Evolutionary conservation across 306 rosid species (phyloP).

Genomic region (Alnus rubra): DNA sequence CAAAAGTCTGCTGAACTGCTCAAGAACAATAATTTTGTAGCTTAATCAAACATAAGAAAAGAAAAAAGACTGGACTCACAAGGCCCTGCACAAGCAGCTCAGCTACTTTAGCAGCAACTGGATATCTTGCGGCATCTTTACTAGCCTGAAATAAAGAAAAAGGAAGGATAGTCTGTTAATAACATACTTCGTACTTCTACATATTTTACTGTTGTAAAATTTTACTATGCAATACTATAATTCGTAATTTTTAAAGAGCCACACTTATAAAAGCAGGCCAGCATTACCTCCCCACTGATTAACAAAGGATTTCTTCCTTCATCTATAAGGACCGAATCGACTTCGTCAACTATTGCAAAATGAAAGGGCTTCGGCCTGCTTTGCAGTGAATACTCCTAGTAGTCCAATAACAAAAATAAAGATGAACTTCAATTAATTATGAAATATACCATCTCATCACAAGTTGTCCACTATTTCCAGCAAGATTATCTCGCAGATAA

Average conservation of each 20-base stretch:
- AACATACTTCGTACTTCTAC: constrained; percentile 17
- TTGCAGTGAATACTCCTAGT: constrained; percentile 27
- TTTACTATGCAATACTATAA: constrained; percentile 23
- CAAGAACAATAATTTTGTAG: constrained; percentile 22
- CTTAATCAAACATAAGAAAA: constrained; percentile 10
- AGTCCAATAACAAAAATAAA: constrained; percentile 13
- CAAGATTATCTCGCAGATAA: constrained; percentile 95
- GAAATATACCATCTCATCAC: constrained; percentile 91
- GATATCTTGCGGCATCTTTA: constrained; percentile 92
- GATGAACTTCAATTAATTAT: constrained; percentile 21
- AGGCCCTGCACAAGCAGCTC: constrained; percentile 71
- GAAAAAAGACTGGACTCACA: constrained; percentile 57
- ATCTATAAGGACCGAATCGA: constrained; percentile 91
- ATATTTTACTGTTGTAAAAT: constrained; percentile 24
- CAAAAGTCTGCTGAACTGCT: constrained; percentile 19
- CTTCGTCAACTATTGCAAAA: constrained; percentile 98
- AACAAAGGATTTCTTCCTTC: constrained; percentile 98
- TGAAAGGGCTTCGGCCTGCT: constrained; percentile 95
- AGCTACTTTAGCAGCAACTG: constrained; percentile 97
- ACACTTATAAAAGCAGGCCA: background rate
- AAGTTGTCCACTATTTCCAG: constrained; percentile 76
- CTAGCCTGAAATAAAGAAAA: constrained; percentile 70
- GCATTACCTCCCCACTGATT: constrained; percentile 89
- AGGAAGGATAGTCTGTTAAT: constrained; percentile 25
- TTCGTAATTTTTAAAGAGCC: constrained; percentile 18